A percentile compares a stretch with the other conserved stretches of the same genome.
These are phyloP conservation scores for Neocucurbitaria cava DNA, from an alignment of 2,329 filamentous ascomycete genomes.

Conservation along the genomic window DNA sequence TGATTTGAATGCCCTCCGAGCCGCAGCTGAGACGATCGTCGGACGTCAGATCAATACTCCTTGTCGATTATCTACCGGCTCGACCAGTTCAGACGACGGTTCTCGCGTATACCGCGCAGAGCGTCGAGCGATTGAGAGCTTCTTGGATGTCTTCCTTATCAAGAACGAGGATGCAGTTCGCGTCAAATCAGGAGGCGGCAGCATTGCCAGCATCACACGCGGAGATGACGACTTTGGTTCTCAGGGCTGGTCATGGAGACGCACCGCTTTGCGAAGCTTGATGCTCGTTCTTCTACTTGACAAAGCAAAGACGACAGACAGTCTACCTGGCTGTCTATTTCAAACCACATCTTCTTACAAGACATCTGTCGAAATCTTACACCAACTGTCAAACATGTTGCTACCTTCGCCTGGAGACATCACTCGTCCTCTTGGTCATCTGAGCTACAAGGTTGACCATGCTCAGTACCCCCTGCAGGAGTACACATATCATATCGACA, in stretches of 20 bases:
- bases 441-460: slow-evolving; percentile 63
- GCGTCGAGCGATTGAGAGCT: slow-evolving; percentile 57
- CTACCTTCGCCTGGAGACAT: slow-evolving; percentile 67
- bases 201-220: slow-evolving; percentile 49
- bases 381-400: slow-evolving; percentile 60
- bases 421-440: slow-evolving; percentile 60
- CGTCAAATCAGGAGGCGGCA: slow-evolving; percentile 46
- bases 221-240: slow-evolving; percentile 52
- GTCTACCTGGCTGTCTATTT: slow-evolving; percentile 58
- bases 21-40: slow-evolving; percentile 65
- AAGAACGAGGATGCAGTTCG: slow-evolving; percentile 63
- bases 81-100: slow-evolving; percentile 43
- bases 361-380: slow-evolving; percentile 62
- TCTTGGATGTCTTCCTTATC: slow-evolving; percentile 65
- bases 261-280: slow-evolving; percentile 64
- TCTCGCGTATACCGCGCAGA: slow-evolving; percentile 45
- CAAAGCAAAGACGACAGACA: slow-evolving; percentile 54
- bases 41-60: slow-evolving; percentile 59
- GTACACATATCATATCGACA: slow-evolving; percentile 63
- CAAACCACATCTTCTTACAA: slow-evolving; percentile 60
- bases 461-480: slow-evolving; percentile 66
- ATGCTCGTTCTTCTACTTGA: slow-evolving; percentile 68
- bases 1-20: slow-evolving; percentile 57
- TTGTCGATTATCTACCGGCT: slow-evolving; percentile 45
- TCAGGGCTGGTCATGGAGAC: slow-evolving; percentile 59